Base-by-base conservation (phyloP, 768 basidiomycete species). In the Dacryopinax spathularia region DNA sequence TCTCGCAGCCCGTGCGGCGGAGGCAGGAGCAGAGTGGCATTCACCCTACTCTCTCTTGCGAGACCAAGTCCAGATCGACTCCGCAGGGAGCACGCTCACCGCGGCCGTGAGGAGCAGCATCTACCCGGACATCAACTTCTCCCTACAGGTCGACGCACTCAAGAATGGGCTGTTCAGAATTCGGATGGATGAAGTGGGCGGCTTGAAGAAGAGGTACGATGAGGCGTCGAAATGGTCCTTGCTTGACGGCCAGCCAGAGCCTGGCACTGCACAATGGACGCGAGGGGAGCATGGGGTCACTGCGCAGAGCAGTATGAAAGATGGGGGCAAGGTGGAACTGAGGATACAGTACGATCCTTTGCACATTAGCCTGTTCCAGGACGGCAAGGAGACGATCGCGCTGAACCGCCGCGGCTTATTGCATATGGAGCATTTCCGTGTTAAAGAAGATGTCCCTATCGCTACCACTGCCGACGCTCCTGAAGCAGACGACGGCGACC, bases 391-490 rank as follows among this genome's bases (percentile, higher is more conserved):
- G 64, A 88, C 96, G 70, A 80, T 99, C 60, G 85, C 92, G 9
- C 74, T 99, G 34, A 99, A 99, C 69, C 91, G 89, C 1, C 81
- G 84, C 37, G 89, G 90, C 1, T 79, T 99, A 33, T 77, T 99
- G 66, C 94, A 98, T 68, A 94, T 99, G 95, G 96, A 99, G 71
- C 96, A 98, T 74, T 97, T 94, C 80, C 66, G 79, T 18, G 67
- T 71, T 65, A 88, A 90, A 69, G 79, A 78, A 22, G 85, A 87
- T 70, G 72, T 75, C n/a, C 33, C 63, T 2, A 25, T 62, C 36
- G 60, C 68, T 60, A 43, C 12, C 56, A 73, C 76, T 10, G 62
- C 64, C 15, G 70, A 69, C 60, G 73, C 81, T 29, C 76, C 76
- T n/a, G n/a, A n/a, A 22, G 77, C 67, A 74, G 66, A 72, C 2